Evolutionary conservation across 116 monocot genomes (phyloP).

Genomic region (Papilionanthe hybrid): DNA sequence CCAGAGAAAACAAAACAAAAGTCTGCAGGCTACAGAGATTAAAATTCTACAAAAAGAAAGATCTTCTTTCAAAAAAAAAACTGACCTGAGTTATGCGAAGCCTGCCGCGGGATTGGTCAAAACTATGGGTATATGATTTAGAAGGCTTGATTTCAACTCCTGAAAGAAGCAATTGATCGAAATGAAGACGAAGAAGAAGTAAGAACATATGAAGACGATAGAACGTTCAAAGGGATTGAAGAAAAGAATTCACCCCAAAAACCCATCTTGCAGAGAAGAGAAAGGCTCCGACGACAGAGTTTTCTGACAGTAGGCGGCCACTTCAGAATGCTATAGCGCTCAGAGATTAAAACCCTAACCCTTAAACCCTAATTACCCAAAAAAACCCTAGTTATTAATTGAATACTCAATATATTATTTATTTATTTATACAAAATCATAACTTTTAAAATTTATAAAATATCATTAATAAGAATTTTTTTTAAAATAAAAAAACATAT

Average conservation of each 20-base stretch:
- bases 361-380: too few relatives aligned
- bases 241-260: conserved; percentile 38
- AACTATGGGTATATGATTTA: conserved; percentile 53
- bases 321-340: background rate
- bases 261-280: conserved; percentile 18
- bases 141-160: conserved; percentile 77
- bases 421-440: too few relatives aligned
- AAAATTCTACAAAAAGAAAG: background rate
- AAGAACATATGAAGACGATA: background rate
- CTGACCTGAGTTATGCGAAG: conserved; percentile 79
- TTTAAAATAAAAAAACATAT: too few relatives aligned
- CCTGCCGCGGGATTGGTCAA: conserved; percentile 40
- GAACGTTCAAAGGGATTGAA: background rate
- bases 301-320: background rate
- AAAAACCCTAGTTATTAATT: too few relatives aligned
- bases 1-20: background rate
- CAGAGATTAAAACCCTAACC: background rate
- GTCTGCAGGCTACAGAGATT: background rate
- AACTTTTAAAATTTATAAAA: too few relatives aligned
- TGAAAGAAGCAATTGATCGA: conserved; percentile 12
- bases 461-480: too few relatives aligned
- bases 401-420: too few relatives aligned
- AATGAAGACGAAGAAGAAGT: background rate
- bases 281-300: background rate
- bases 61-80: background rate